A percentile compares a stretch with the other conserved stretches of the same genome.
Evolutionary conservation across 768 basidiomycete species (phyloP).

Genomic region (button mushroom (Agaricus bisporus)): DNA sequence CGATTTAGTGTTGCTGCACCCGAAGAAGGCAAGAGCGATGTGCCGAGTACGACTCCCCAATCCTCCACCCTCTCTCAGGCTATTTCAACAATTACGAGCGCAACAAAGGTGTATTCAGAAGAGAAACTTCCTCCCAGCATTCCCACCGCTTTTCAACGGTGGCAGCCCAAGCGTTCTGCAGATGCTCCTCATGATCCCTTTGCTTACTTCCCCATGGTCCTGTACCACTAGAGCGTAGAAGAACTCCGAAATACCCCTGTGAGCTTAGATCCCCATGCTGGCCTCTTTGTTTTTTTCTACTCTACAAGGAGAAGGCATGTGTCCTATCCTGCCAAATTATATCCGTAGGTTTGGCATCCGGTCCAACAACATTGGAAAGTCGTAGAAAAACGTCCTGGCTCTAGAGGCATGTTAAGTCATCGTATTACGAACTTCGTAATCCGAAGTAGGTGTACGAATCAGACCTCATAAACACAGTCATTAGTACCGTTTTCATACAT

Average conservation of each 20-base stretch:
- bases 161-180: constrained; percentile 65
- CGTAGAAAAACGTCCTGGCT: no score
- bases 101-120: constrained; percentile 52
- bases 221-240: constrained; percentile 37
- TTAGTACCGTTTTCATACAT: no score
- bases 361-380: no score
- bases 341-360: no score
- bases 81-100: constrained; percentile 57
- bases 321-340: no score
- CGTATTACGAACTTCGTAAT: no score
- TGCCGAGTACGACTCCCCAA: constrained; percentile 38
- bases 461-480: no score
- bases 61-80: constrained; percentile 64
- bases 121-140: constrained; percentile 67
- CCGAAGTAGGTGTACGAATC: no score
- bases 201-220: constrained; percentile 79
- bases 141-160: constrained; percentile 63
- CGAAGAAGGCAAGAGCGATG: constrained; percentile 35
- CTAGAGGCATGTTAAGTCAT: no score
- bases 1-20: constrained; percentile 46
- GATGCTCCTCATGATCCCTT: constrained; percentile 80
- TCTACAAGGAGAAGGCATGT: no score
- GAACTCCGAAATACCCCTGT: not conserved
- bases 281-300: no score
- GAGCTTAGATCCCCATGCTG: constrained; percentile 4